phyloP scores from a whole-genome alignment of 2,329 filamentous ascomycete genomes.

The Cordyceps javanica region DNA sequence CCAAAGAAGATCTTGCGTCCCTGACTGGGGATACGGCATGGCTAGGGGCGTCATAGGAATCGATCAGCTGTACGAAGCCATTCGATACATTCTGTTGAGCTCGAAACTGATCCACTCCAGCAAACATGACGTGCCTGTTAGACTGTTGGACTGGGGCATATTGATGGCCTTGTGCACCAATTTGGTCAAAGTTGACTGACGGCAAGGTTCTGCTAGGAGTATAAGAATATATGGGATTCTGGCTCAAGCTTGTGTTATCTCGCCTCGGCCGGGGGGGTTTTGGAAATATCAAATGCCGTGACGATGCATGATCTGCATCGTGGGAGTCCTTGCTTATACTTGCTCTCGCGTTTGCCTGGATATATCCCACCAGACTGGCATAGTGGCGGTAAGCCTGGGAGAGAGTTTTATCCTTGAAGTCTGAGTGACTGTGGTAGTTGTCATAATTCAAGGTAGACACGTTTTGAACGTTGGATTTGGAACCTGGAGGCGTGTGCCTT shows the following conservation, averaged over 20 bases:
- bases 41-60: background rate
- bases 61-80: background rate
- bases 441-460: background rate
- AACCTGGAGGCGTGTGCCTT: background rate
- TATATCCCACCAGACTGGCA: constrained; percentile 59
- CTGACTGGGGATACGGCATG: constrained; percentile 34
- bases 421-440: constrained; percentile 17
- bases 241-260: background rate
- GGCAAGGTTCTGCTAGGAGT: background rate
- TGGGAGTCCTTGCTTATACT: constrained; percentile 30
- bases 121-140: background rate
- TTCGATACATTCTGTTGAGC: constrained; percentile 15
- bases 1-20: constrained; percentile 59
- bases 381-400: constrained; percentile 68
- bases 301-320: constrained; percentile 31
- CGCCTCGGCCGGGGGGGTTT: constrained; percentile 27
- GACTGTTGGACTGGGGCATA: background rate
- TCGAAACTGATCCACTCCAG: constrained; percentile 35
- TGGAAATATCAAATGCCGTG: constrained; percentile 50
- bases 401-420: constrained; percentile 63
- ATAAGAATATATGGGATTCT: background rate
- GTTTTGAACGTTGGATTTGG: background rate
- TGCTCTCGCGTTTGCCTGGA: constrained; percentile 53
- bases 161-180: background rate
- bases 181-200: background rate